These are phyloP conservation scores for Leishmania lainsoni DNA, from an alignment of 208 protist genomes.

Conservation along the genomic window DNA sequence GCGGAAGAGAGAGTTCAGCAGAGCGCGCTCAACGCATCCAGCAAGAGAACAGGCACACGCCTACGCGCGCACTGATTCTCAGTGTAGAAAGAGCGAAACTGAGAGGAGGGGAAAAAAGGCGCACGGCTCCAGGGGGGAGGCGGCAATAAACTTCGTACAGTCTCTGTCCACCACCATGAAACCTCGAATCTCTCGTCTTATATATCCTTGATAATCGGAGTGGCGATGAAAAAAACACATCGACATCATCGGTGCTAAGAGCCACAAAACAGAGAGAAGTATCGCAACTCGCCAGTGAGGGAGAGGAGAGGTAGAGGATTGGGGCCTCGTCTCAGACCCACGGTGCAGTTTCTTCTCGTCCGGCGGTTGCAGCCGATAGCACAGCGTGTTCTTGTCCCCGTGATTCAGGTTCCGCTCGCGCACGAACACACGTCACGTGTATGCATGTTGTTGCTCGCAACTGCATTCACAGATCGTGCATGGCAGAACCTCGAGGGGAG, in stretches of 20 bases:
- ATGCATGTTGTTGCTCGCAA: not conserved
- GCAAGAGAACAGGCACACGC: not conserved
- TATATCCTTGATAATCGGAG: not conserved
- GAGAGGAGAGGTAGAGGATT: not conserved
- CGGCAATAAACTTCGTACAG: not conserved
- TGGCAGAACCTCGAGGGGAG: not conserved
- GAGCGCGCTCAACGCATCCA: not conserved
- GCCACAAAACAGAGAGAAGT: not conserved
- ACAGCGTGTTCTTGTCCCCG: not conserved
- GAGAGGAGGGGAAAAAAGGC: conserved; percentile 7
- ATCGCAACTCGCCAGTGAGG: not conserved
- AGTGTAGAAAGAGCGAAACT: not conserved
- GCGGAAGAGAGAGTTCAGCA: not conserved
- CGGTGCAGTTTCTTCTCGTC: not conserved
- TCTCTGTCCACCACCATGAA: not conserved
- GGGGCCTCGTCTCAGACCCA: not conserved
- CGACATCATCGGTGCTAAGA: not conserved
- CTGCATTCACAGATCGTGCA: not conserved
- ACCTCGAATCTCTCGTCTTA: not conserved
- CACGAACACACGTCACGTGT: not conserved
- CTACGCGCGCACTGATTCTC: not conserved
- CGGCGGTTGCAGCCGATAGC: not conserved
- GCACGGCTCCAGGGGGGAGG: not conserved
- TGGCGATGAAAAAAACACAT: not conserved
- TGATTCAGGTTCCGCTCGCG: not conserved